Conservation (phyloP, 2,329 filamentous ascomycete species). For the Calonectria montana region DNA sequence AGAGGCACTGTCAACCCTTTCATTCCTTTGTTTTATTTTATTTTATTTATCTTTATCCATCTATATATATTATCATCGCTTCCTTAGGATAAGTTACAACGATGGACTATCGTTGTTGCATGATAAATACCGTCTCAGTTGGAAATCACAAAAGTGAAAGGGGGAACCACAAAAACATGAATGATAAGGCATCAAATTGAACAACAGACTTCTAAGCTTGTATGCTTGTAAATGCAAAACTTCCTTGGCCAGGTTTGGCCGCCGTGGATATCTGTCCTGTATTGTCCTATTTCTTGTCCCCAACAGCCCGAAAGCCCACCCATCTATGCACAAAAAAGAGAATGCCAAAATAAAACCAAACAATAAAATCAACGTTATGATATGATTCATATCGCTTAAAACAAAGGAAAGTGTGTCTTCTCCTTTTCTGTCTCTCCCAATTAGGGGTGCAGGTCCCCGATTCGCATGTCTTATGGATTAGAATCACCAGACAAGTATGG, state of each 20-base stretch:
- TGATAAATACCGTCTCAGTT: neutral
- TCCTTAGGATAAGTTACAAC: too few relatives aligned
- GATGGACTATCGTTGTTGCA: too few relatives aligned
- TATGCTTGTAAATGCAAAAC: conserved; percentile 3
- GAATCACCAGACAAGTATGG: neutral
- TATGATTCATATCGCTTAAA: conserved; percentile 17
- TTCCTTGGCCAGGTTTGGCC: neutral
- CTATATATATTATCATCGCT: too few relatives aligned
- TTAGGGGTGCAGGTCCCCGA: neutral
- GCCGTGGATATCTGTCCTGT: conserved; percentile 16
- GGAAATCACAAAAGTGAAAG: neutral
- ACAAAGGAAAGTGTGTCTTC: conserved; percentile 26
- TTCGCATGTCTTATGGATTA: neutral
- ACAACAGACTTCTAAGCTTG: conserved; percentile 2
- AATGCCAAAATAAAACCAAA: conserved; percentile 16
- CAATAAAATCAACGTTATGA: conserved; percentile 10
- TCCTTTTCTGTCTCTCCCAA: neutral
- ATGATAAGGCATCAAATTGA: neutral
- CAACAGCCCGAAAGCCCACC: conserved; percentile 24
- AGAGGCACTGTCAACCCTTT: too few relatives aligned
- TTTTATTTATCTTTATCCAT: too few relatives aligned
- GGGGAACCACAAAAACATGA: too few relatives aligned
- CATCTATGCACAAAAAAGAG: conserved; percentile 21
- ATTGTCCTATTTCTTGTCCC: conserved; percentile 3
- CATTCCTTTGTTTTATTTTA: too few relatives aligned